Percentiles rank a stretch among this genome's conserved stretches.
Evolutionary conservation across 2,329 filamentous ascomycete genomes (phyloP).

Genomic region (Fulvia fulva): DNA sequence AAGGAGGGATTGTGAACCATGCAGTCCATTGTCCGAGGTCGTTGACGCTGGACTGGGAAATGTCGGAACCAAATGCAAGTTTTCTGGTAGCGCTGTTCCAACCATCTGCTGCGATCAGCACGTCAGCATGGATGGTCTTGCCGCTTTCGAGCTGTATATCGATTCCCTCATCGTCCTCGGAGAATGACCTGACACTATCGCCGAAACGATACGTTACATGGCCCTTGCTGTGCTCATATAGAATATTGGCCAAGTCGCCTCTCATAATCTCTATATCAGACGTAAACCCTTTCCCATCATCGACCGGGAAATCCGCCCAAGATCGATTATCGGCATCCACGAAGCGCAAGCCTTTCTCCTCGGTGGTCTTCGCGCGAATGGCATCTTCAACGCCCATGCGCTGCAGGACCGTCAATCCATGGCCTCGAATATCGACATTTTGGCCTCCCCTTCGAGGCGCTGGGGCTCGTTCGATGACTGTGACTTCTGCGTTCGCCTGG

Average conservation of each 20-base stretch:
- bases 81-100: constrained; percentile 25
- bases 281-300: constrained; percentile 33
- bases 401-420: constrained; percentile 23
- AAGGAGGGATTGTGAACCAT: constrained; percentile 26
- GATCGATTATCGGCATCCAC: constrained; percentile 19
- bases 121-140: constrained; percentile 19
- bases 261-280: constrained; percentile 54
- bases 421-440: constrained; percentile 30
- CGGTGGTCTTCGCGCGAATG: constrained; percentile 15
- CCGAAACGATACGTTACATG: constrained; percentile 24
- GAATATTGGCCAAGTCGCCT: constrained; percentile 46
- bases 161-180: constrained; percentile 7
- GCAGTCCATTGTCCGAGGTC: constrained; percentile 23
- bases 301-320: constrained; percentile 26
- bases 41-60: constrained; percentile 14
- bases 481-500: constrained; percentile 32
- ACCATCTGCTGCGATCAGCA: constrained; percentile 31
- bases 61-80: constrained; percentile 21
- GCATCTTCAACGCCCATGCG: constrained; percentile 27
- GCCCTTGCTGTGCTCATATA: constrained; percentile 34
- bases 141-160: constrained; percentile 10
- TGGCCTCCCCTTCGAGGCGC: constrained; percentile 21
- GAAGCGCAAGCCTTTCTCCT: constrained; percentile 27
- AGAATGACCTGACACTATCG: constrained; percentile 16
- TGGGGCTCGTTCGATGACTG: constrained; percentile 33